Percentiles rank a stretch among this genome's conserved stretches.
Conservation (phyloP, 495 filamentous ascomycete species). For the Lasiosphaeris hirsuta region DNA sequence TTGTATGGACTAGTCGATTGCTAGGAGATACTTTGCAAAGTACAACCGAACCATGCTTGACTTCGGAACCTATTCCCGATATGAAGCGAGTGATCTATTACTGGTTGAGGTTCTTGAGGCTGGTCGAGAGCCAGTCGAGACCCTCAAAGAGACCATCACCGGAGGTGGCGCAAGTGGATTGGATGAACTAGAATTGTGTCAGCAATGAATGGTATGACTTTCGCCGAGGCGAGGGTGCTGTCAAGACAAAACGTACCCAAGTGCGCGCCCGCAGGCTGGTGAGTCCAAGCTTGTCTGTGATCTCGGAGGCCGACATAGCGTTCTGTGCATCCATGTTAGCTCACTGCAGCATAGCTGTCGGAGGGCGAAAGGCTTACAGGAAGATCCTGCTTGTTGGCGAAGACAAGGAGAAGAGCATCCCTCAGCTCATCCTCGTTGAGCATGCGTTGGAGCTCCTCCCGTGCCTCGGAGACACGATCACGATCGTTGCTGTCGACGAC, state of each 20-base stretch:
- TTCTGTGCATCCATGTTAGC: conserved; percentile 58
- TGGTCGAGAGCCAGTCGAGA: conserved; percentile 97
- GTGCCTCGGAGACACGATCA: conserved; percentile 97
- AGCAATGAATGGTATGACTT: neutral
- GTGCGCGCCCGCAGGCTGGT: conserved; percentile 96
- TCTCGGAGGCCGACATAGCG: conserved; percentile 98
- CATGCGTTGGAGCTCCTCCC: conserved; percentile 99
- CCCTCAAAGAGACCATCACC: conserved; percentile 99
- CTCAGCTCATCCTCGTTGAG: conserved; percentile 99
- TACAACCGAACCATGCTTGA: conserved; percentile 48
- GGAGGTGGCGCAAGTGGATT: conserved; percentile 98
- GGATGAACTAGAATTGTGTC: conserved; percentile 72
- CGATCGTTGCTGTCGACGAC: conserved; percentile 99
- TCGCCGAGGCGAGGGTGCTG: neutral
- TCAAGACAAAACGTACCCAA: conserved; percentile 71
- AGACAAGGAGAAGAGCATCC: conserved; percentile 95
- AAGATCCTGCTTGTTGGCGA: conserved; percentile 99
- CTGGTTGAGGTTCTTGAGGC: conserved; percentile 85
- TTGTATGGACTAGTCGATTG: conserved; percentile 49
- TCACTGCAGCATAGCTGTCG: neutral
- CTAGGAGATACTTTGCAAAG: conserved; percentile 40
- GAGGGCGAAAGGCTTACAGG: conserved; percentile 61
- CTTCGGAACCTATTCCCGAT: conserved; percentile 25
- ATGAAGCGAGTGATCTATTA: conserved; percentile 43
- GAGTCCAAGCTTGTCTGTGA: conserved; percentile 99